These are phyloP conservation scores for Clohesyomyces aquaticus DNA, from an alignment of 495 filamentous ascomycete genomes.

Conservation along the genomic window DNA sequence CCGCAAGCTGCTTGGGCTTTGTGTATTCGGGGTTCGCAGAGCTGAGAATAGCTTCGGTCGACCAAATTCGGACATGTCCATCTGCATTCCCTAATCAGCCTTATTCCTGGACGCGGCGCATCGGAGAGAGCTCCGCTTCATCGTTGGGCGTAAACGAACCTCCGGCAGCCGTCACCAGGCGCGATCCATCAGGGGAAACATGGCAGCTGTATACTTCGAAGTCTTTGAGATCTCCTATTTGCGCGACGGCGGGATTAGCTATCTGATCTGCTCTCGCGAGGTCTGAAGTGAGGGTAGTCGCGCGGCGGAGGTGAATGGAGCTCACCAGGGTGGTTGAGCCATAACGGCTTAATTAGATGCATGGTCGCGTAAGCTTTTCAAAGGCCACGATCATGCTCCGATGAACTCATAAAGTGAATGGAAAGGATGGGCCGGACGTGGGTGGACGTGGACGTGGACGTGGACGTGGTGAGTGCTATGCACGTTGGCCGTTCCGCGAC, in stretches of 20 bases:
- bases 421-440: slow-evolving; percentile 1
- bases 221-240: slow-evolving; percentile 85
- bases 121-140: slow-evolving; percentile 18
- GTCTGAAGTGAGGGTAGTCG: slow-evolving; percentile 12
- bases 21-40: slow-evolving; percentile 65
- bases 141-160: slow-evolving; percentile 56
- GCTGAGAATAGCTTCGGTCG: slow-evolving; percentile 87
- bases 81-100: slow-evolving; percentile 58
- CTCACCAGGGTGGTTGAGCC: slow-evolving; percentile 92
- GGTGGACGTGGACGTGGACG: too few relatives aligned
- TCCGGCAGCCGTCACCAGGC: slow-evolving; percentile 91
- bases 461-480: too few relatives aligned
- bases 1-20: slow-evolving; percentile 91
- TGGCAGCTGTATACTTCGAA: slow-evolving; percentile 98
- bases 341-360: slow-evolving; percentile 91
- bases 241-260: background rate
- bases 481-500: slow-evolving; percentile 8
- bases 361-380: slow-evolving; percentile 51
- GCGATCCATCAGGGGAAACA: slow-evolving; percentile 88
- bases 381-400: slow-evolving; percentile 15
- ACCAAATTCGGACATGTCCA: slow-evolving; percentile 97
- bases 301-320: slow-evolving; percentile 38
- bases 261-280: background rate
- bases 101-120: slow-evolving; percentile 16
- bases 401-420: background rate